Conservation (phyloP, 164 flowering plant genomes). For the Vitis rupestris region DNA sequence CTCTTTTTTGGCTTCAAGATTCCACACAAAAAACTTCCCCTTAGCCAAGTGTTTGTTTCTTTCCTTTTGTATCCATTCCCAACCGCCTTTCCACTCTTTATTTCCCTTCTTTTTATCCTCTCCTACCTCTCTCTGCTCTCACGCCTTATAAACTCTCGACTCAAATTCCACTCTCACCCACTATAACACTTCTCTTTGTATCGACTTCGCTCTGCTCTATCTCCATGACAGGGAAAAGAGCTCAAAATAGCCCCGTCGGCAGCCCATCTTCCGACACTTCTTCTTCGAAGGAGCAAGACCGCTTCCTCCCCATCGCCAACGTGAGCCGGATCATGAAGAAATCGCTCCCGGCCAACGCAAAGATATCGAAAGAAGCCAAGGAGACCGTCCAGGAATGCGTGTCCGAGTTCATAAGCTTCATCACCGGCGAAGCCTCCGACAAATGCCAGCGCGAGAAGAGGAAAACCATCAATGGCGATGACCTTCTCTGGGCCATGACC, state of each 20-base stretch:
- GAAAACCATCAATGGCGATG: constrained; percentile 45
- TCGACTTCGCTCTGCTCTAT: no score
- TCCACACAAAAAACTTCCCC: no score
- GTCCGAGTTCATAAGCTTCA: constrained; percentile 54
- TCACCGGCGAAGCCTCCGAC: constrained; percentile 50
- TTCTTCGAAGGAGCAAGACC: constrained; percentile 31
- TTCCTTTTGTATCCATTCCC: constrained; percentile 29
- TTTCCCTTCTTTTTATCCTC: not conserved
- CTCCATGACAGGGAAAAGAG: constrained; percentile 28
- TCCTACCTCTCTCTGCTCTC: not conserved
- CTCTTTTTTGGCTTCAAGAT: no score
- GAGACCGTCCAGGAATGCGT: constrained; percentile 53
- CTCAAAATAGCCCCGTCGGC: constrained; percentile 19
- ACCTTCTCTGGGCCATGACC: constrained; percentile 51
- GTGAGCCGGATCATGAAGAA: constrained; percentile 48
- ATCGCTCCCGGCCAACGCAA: constrained; percentile 39
- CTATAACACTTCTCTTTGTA: no score
- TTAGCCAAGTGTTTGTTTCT: not conserved
- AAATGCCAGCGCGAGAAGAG: constrained; percentile 49
- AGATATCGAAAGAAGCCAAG: constrained; percentile 48
- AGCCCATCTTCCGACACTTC: constrained; percentile 30
- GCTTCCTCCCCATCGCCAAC: constrained; percentile 49
- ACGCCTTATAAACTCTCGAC: no score
- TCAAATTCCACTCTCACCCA: no score
- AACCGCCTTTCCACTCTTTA: constrained; percentile 28